Evolutionary conservation across 306 rosid species (phyloP).

Genomic region (Ochetophila trinervis): DNA sequence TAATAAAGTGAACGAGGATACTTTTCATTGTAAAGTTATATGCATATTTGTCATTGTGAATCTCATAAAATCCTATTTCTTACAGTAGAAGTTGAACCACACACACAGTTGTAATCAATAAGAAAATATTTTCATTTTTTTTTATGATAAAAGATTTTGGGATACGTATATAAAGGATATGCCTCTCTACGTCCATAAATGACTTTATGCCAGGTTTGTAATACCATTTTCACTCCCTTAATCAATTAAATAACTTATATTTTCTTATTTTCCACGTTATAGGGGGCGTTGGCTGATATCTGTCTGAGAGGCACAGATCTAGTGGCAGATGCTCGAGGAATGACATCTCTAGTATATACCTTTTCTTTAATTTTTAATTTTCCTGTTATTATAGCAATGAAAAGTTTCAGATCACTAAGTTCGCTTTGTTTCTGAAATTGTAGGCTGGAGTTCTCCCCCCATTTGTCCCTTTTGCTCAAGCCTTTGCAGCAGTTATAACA

Average conservation of each 20-base stretch:
- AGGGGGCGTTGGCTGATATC: conserved; percentile 95
- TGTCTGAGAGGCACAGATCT: conserved; percentile 79
- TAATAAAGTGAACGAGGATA: too few relatives aligned
- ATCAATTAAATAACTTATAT: not conserved
- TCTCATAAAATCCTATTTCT: too few relatives aligned
- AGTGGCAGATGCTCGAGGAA: conserved; percentile 68
- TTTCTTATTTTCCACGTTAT: conserved; percentile 11
- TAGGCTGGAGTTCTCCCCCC: conserved; percentile 91
- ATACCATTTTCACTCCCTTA: conserved; percentile 1
- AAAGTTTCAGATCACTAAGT: conserved; percentile 22
- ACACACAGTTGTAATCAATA: too few relatives aligned
- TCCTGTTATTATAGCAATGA: not conserved
- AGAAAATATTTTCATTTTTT: too few relatives aligned
- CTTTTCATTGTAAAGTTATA: too few relatives aligned
- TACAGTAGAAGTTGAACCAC: too few relatives aligned
- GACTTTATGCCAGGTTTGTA: conserved; percentile 5
- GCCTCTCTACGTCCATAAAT: not conserved
- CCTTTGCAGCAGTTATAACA: conserved; percentile 89
- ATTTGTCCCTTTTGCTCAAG: conserved; percentile 96
- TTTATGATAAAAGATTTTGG: too few relatives aligned
- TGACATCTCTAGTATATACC: conserved; percentile 79
- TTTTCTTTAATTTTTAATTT: not conserved
- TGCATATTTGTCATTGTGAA: too few relatives aligned
- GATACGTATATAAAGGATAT: not conserved
- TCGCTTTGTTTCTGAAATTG: conserved; percentile 18